Evolutionary conservation across 2,329 filamentous ascomycete genomes (phyloP), one percentile per base, ranked within the genome.

Genomic region (Fusarium anthophilum): DNA sequence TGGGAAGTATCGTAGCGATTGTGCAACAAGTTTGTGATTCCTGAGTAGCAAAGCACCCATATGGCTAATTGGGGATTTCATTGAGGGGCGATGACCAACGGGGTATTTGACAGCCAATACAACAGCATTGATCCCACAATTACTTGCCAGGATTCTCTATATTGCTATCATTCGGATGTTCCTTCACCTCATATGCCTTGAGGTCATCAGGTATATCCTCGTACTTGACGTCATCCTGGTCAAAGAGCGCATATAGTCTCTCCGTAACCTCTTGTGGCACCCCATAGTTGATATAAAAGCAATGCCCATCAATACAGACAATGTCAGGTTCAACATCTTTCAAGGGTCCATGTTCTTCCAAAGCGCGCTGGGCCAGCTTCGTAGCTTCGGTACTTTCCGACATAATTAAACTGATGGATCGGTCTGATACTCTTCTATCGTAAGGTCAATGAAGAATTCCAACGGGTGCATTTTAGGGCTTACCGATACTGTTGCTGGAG

Each of bases 111-210:
- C 13, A 28, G 13, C 15, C 20, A 22, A 22, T 10, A 10, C 4
- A 5, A 2, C 4, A 5, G 6, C 0, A 15, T 48, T 15, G 9
- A 48, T 48, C 26, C 4, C 13, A 28, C 0, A 9, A 30, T 14
- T 48, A 48, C 3, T 48, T 48, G 26, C 26, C 18, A 13, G 18
- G 5, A 3, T 28, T 8, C 44, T 47, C 26, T 22, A 0, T 3
- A 22, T 47, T 47, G 44, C 7, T 4, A 4, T n/a, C 7, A 4
- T 30, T 30, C 14, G 20, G 12, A 7, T n/a, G 26, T 22, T 48
- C 45, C 14, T n/a, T 48, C 14, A 12, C 45, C 26, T 48, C 45
- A n/a, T 48, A 48, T 48, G 6, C 20, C 20, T 48, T 48, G 10
- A 48, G 20, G 12, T 30, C 45, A 17, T n/a, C 26, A 17, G 26